Evolutionary conservation across 2,329 filamentous ascomycete genomes (phyloP).

Genomic region (Colletotrichum sp.): DNA sequence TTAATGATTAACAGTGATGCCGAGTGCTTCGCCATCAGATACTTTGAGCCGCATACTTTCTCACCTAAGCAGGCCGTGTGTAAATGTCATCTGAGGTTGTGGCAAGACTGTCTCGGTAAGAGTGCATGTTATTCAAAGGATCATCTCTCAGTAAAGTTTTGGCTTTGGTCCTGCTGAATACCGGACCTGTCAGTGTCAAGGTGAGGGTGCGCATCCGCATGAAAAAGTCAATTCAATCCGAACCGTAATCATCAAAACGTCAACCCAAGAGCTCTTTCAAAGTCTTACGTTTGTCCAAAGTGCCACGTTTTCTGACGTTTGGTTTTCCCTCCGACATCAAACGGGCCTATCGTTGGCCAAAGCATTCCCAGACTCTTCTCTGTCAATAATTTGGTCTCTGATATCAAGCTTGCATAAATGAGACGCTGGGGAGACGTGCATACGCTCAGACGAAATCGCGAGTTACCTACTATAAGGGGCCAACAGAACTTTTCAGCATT

Average conservation of each 20-base stretch:
- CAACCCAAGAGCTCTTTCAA: neutral
- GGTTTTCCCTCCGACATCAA: neutral
- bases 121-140: neutral
- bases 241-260: neutral
- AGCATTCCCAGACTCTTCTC: neutral
- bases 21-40: neutral
- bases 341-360: neutral
- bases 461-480: neutral
- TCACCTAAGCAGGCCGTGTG: accelerated
- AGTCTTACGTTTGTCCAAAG: neutral
- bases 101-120: neutral
- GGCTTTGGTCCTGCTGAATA: neutral
- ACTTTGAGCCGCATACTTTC: neutral
- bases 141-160: neutral
- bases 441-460: neutral
- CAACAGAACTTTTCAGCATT: neutral
- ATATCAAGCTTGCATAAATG: neutral
- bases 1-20: accelerated
- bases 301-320: neutral
- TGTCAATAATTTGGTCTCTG: neutral
- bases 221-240: neutral
- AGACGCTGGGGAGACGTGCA: neutral
- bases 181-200: neutral
- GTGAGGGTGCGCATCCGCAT: neutral
- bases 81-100: neutral